Base-by-base conservation (phyloP, 371 early-diverging fungal genomes). In the Syncephalastrum sp. region DNA sequence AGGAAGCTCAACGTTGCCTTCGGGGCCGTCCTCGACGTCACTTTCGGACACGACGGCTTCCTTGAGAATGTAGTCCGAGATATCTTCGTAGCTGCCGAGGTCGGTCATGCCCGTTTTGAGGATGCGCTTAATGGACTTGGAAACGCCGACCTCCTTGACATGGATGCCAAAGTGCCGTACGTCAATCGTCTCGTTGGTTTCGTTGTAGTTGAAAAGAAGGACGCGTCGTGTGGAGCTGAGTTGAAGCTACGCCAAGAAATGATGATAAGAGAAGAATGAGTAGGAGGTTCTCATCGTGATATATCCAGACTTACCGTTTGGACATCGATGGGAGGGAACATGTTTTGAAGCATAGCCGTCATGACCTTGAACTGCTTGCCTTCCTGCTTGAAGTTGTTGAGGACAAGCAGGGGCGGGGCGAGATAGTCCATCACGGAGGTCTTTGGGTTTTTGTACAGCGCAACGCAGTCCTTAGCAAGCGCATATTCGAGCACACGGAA, bases 271-370 rank as follows among this genome's bases (percentile, higher is more conserved):
- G 13, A 38, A 21, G 16, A 47, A 21, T 21, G 21, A 21, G 21
- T 21, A 21, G 21, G 21, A 21, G 21, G 21, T 1, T 21, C 21
- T 21, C 21, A 2, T 21, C 1, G 21, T 21, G 21, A 21, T 21
- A 56, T 19, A 13, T 15, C 14, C 5, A 49, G 8, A 53, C 71
- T 67, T 78, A 90, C 91, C 38, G 83, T 92, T 60, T 91, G 87
- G 23, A 96, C 90, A 75, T 95, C 92, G 60, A 98, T 93, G 3
- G 97, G 72, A 0, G 98, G 97, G 62, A 96, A 95, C 88, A 98
- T 84, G 72, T 94, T 95, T 64, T 97, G 98, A 59, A 98, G 83
- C 87, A 95, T 88, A 27, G 93, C 90, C 3, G 92, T 86, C 88
- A 95, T 88, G 43, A 98, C 82, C 70, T 93, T 92, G 66, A 94